Base-by-base conservation (phyloP, 208 protist genomes). In the Angomonas desouzai region DNA sequence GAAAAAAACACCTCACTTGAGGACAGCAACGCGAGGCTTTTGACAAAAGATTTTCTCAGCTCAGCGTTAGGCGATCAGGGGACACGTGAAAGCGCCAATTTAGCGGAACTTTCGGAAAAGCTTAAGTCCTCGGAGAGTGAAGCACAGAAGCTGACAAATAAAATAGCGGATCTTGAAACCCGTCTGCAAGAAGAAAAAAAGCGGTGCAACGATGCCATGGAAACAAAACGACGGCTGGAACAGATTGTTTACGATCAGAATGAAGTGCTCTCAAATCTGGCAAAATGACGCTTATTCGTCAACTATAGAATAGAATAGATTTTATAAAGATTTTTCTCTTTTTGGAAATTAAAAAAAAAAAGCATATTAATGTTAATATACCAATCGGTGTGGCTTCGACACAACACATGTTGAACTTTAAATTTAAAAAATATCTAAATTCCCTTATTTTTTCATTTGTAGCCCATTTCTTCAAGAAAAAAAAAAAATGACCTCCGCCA, bases 181-280 rank as follows among this genome's bases (percentile, higher is more conserved):
- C 57, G 70, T 1, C 36, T 76, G 27, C 22, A 77, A 51, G 74
- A 71, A 18, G 67, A 48, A 29, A 72, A 77, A 62, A 75, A 70
- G 10, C 76, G 76, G 28, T 47, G 87, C 22, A 59, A 64, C 30
- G 86, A 85, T 18, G 74, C 72, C 2, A 65, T 65, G 18, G 71
- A 83, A 3, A 83, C 87, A 6, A 91, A 91, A 62, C 78, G 89
- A n/a, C 48, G 87, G 6, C 56, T 94, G n/a, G 76, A 94, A 34
- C 74, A 74, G 64, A 83, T 94, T 55, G 72, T 94, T 48, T 36
- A 90, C 11, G 84, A 94, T 58, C 87, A 94, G 49, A 86, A 82
- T 56, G 71, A 80, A 40, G 79, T 83, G 1, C 66, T 94, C 13
- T 85, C 82, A 23, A 74, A 77, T 56, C 73, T 92, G 20, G 79